Base-by-base conservation (phyloP, 2,329 filamentous ascomycete genomes). In the Aspergillus sp. region DNA sequence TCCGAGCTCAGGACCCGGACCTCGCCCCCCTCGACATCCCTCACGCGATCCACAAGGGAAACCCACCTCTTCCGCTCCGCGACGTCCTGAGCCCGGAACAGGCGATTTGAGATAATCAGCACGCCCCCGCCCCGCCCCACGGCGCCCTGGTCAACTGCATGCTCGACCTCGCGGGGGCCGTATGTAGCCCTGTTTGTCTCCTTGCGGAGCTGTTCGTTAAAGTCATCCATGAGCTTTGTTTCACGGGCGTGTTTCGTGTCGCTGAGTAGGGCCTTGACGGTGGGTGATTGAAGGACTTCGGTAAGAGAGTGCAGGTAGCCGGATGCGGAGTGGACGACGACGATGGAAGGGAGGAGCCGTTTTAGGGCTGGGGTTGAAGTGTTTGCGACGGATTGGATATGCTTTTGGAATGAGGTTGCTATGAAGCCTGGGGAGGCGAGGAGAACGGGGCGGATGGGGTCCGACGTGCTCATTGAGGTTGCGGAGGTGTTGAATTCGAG, bases 161-260 rank as follows among this genome's bases (percentile, higher is more conserved):
- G 87, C 72, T 92, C 88, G 2, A 97, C 93, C 57, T 96, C 92
- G 15, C 83, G 85, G 0, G 90, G 87, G 0, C 95, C 95, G 77
- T 99, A 99, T 85, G 93, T 97, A 2, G 93, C 94, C 60, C 91
- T 87, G 3, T 91, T 91, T 67, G 97, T 93, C 65, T 98, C 93
- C 62, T 87, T 87, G 55, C 93, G 88, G 62, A 99, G 81, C 63
- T 91, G 82, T 0, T 88, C 85, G 69, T 91, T 88, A 73, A 98
- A 93, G 49, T 88, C 86, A 70, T 98, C 93, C 87, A 99, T 93
- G 63, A 92, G 83, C 43, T 84, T 85, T 1, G 92, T 92, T 77
- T 97, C 93, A 63, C 88, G 87, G 3, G 91, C 89, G 74, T 95
- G 97, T 71, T 94, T 95, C 66, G 93, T 95, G 74, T 97, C 89